Evolutionary conservation across 257 asterid genomes (phyloP).

Genomic region (Vinca minor): DNA sequence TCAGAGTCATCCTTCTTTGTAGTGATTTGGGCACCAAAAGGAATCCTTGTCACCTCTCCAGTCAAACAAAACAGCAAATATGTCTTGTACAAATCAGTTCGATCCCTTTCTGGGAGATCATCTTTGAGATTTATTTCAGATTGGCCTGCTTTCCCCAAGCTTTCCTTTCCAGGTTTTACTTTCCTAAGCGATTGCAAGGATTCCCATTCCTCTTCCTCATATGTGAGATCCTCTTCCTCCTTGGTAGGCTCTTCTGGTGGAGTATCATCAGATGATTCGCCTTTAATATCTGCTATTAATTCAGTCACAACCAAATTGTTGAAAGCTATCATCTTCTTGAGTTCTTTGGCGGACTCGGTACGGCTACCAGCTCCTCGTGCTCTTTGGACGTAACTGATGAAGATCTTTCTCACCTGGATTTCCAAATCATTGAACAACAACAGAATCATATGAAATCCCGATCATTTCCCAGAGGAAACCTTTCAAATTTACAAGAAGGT

Average conservation of each 20-base stretch:
- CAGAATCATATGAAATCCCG: neutral
- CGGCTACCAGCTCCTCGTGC: slow-evolving; percentile 76
- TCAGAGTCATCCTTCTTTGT: slow-evolving; percentile 82
- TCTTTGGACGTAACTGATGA: slow-evolving; percentile 61
- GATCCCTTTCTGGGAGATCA: slow-evolving; percentile 81
- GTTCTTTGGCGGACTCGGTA: slow-evolving; percentile 68
- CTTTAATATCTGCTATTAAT: slow-evolving; percentile 82
- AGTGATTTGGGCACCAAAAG: slow-evolving; percentile 68
- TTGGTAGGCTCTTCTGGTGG: slow-evolving; percentile 39
- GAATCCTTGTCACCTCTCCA: slow-evolving; percentile 73
- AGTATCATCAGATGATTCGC: slow-evolving; percentile 50
- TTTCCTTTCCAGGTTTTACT: slow-evolving; percentile 45
- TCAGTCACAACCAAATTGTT: slow-evolving; percentile 72
- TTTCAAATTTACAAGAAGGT: neutral
- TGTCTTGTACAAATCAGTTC: slow-evolving; percentile 84
- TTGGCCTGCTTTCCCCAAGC: slow-evolving; percentile 44
- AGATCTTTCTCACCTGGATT: slow-evolving; percentile 73
- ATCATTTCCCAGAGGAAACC: neutral
- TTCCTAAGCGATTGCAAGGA: slow-evolving; percentile 69
- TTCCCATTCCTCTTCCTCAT: slow-evolving; percentile 75
- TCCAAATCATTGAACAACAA: slow-evolving; percentile 13
- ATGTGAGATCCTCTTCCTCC: slow-evolving; percentile 31
- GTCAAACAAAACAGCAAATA: slow-evolving; percentile 74
- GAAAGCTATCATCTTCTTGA: slow-evolving; percentile 76
- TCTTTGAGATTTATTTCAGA: slow-evolving; percentile 78